A percentile compares a stretch with the other conserved stretches of the same genome.
These are phyloP conservation scores for Solanum chacoense DNA, from an alignment of 305 asterid genomes.

Conservation along the genomic window DNA sequence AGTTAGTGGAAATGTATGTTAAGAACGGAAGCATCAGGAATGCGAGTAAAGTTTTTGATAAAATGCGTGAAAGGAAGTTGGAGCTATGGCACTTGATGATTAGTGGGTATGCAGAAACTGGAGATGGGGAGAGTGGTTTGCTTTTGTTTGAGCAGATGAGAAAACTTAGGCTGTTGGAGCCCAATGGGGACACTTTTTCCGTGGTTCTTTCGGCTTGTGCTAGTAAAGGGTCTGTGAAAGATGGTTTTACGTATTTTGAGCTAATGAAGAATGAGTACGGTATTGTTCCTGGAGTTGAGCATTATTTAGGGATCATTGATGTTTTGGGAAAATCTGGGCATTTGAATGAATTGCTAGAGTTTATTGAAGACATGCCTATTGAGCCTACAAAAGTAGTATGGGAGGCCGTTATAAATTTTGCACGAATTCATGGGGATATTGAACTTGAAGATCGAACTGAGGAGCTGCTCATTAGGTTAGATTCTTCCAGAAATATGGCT, in stretches of 20 bases:
- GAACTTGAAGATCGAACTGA: constrained; percentile 28
- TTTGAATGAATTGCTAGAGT: constrained; percentile 28
- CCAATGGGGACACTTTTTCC: constrained; percentile 24
- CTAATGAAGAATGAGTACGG: constrained; percentile 22
- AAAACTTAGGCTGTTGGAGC: constrained; percentile 15
- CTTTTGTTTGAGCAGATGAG: constrained; percentile 27
- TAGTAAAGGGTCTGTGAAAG: constrained; percentile 13
- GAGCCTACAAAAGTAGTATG: constrained; percentile 26
- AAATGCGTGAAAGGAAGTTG: constrained; percentile 12
- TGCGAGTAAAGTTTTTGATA: constrained; percentile 26
- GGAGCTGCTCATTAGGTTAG: constrained; percentile 17
- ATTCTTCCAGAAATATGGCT: constrained; percentile 3
- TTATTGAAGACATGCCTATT: constrained; percentile 21
- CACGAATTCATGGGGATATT: constrained; percentile 26
- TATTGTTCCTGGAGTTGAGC: constrained; percentile 19
- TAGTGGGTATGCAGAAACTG: constrained; percentile 25
- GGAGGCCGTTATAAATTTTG: constrained; percentile 15
- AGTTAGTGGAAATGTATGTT: constrained; percentile 16
- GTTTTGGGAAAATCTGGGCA: constrained; percentile 32
- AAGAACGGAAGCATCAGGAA: constrained; percentile 16
- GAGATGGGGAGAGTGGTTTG: constrained; percentile 24
- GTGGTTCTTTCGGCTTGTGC: constrained; percentile 28
- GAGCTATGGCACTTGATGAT: constrained; percentile 9
- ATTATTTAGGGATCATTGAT: constrained; percentile 18
- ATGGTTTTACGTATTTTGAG: constrained; percentile 22